Evolutionary conservation across 2,329 filamentous ascomycete genomes (phyloP), one percentile per base, ranked within the genome.

Genomic region (Exophiala mesophila): DNA sequence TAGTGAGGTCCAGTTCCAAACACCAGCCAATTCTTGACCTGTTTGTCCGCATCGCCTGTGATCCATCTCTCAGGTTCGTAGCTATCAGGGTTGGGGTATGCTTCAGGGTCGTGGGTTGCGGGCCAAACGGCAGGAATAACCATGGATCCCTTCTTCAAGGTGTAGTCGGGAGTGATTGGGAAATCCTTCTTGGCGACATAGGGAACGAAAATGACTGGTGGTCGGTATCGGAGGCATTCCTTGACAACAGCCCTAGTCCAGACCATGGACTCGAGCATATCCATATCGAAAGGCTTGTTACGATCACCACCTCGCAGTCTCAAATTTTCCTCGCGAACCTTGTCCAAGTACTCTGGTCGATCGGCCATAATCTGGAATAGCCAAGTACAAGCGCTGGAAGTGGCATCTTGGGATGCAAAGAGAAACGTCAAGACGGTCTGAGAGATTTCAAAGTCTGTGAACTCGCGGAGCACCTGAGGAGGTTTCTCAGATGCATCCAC

Each of bases 1-100:
- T 97, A 95, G 69, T 97, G 92, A 57, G 92, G 87, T 5, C 92
- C 92, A 13, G 86, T 89, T 58, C 92, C 92, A 57, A 98, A 97
- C 13, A 97, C 89, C 38, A 98, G 76, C 74, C 83, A 97, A 73
- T 97, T 98, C 82, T 96, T 97, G 61, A 82, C 84, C 55, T 90
- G 84, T 64, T 84, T 80, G 66, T 95, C 89, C 9, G 90, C 92
- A 57, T 89, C 85, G 46, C 90, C 92, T 2, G 77, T 78, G 64
- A 90, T 90, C 79, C 92, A 97, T 57, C 90, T 80, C 54, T 96
- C 88, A 2, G 90, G 90, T 58, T 94, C 83, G 62, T 88, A 97
- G 30, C 76, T 73, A 59, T 97, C 90, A 2, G 92, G 88, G 59
- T 92, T 84, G 39, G 85, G 79, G 64, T 97, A 98, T 6, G 90